phyloP scores from a whole-genome alignment of 306 rosid species.

The Vicia sativa region DNA sequence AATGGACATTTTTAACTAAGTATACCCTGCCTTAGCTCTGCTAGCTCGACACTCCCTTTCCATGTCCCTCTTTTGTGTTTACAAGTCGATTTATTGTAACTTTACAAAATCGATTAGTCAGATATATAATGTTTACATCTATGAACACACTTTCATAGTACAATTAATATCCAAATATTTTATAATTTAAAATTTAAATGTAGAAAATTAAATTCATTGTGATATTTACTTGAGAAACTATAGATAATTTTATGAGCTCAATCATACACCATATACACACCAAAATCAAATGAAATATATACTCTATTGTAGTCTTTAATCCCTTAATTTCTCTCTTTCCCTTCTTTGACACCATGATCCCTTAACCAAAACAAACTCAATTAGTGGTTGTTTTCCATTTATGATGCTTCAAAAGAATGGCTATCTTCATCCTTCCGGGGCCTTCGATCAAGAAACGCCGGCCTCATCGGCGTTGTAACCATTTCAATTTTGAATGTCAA shows the following conservation, averaged over 20 bases:
- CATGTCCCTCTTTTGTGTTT: too few relatives aligned
- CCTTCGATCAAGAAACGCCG: constrained; percentile 55
- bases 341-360: not conserved
- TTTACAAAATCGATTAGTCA: too few relatives aligned
- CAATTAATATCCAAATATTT: too few relatives aligned
- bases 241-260: constrained; percentile 1
- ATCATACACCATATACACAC: not conserved
- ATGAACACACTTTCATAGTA: too few relatives aligned
- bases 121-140: too few relatives aligned
- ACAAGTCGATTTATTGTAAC: too few relatives aligned
- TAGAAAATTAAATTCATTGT: not conserved
- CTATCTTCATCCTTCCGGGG: constrained; percentile 39
- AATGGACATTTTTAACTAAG: too few relatives aligned
- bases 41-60: too few relatives aligned
- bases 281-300: not conserved
- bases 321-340: not conserved
- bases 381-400: too few relatives aligned
- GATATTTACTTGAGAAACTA: not conserved
- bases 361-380: not conserved
- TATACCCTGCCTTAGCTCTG: too few relatives aligned
- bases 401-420: constrained; percentile 46
- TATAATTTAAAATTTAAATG: too few relatives aligned
- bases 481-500: constrained; percentile 63
- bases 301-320: not conserved
- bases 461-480: constrained; percentile 60